Evolutionary conservation across 768 basidiomycete genomes (phyloP).

Genomic region (Kwoniella sp.): DNA sequence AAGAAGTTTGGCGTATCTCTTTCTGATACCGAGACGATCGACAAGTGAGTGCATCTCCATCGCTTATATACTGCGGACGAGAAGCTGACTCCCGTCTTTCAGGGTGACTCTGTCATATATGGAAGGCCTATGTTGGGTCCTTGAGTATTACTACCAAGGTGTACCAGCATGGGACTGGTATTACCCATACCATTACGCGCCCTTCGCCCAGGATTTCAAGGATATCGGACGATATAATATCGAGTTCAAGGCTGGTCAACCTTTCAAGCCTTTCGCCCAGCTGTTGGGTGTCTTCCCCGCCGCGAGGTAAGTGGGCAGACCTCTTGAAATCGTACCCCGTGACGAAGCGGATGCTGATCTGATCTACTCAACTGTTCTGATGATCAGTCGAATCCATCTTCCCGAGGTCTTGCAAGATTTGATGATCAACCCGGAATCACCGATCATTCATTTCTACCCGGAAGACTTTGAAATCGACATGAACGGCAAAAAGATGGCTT

Average conservation of each 20-base stretch:
- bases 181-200: slow-evolving; percentile 97
- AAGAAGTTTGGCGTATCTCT: slow-evolving; percentile 84
- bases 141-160: slow-evolving; percentile 98
- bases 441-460: slow-evolving; percentile 96
- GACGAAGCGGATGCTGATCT: slow-evolving; percentile 5
- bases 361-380: not conserved
- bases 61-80: not conserved
- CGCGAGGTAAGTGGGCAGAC: slow-evolving; percentile 64
- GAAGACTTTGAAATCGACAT: slow-evolving; percentile 91
- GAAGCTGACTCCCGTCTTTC: slow-evolving; percentile 13
- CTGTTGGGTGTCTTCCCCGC: slow-evolving; percentile 98
- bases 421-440: slow-evolving; percentile 83
- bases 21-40: slow-evolving; percentile 72
- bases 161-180: slow-evolving; percentile 97
- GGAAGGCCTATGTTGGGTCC: slow-evolving; percentile 93
- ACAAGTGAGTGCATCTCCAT: slow-evolving; percentile 62
- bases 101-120: slow-evolving; percentile 84
- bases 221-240: slow-evolving; percentile 78
- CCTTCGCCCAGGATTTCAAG: slow-evolving; percentile 92
- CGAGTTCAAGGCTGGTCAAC: slow-evolving; percentile 74
- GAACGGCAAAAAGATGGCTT: slow-evolving; percentile 99
- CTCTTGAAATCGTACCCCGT: slow-evolving; percentile 1
- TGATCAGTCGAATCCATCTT: slow-evolving; percentile 77
- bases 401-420: slow-evolving; percentile 80
- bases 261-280: slow-evolving; percentile 97